A percentile compares a stretch with the other conserved stretches of the same genome.
Evolutionary conservation across 2,329 filamentous ascomycete genomes (phyloP).

Genomic region (Phialocephala subalpina): DNA sequence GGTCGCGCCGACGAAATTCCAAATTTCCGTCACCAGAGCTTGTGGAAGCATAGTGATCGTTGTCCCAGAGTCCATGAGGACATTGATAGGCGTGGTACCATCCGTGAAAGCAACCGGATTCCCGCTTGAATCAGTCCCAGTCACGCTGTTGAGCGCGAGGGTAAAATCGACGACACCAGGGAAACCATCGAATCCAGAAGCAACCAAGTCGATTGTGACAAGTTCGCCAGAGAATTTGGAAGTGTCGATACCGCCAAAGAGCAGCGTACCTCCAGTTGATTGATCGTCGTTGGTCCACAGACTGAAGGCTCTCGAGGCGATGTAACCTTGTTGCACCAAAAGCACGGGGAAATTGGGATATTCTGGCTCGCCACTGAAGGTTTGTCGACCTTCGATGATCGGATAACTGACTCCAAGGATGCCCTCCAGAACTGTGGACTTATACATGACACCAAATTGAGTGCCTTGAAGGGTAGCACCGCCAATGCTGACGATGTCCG

Average conservation of each 20-base stretch:
- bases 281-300: conserved; percentile 26
- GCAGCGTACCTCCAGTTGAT: conserved; percentile 62
- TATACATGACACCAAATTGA: conserved; percentile 63
- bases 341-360: conserved; percentile 21
- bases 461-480: conserved; percentile 54
- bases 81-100: conserved; percentile 52
- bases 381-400: conserved; percentile 2
- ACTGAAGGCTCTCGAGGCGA: conserved; percentile 27
- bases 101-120: conserved; percentile 47
- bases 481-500: conserved; percentile 58
- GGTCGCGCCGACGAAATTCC: conserved; percentile 61
- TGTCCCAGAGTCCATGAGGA: conserved; percentile 76
- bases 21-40: conserved; percentile 61
- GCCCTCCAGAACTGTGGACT: conserved; percentile 56
- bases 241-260: conserved; percentile 83
- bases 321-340: conserved; percentile 48
- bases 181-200: conserved; percentile 48
- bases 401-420: conserved; percentile 57
- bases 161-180: conserved; percentile 52
- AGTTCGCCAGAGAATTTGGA: conserved; percentile 74
- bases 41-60: conserved; percentile 74
- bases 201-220: conserved; percentile 63
- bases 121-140: conserved; percentile 45
- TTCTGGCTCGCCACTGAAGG: neutral
- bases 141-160: conserved; percentile 46